Evolutionary conservation across 2,329 filamentous ascomycete genomes (phyloP).

Genomic region (Paraconiothyrium brasiliense): DNA sequence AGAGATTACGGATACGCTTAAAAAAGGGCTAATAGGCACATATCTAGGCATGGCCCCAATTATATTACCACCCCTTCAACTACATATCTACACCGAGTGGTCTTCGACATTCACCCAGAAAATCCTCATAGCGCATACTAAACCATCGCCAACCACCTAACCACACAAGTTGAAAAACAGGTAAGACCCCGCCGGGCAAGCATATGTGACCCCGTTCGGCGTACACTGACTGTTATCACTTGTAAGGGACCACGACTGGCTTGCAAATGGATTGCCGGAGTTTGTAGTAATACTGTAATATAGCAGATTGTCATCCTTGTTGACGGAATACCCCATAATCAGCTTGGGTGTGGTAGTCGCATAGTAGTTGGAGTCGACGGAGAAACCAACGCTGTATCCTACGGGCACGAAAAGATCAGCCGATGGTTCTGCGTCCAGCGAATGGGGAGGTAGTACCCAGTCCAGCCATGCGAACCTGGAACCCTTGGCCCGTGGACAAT

Average conservation of each 20-base stretch:
- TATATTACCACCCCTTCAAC: too few species aligned
- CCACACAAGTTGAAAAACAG: too few species aligned
- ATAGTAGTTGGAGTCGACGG: background rate
- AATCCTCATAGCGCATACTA: too few species aligned
- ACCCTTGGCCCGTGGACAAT: background rate
- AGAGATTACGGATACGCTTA: too few species aligned
- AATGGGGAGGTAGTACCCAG: background rate
- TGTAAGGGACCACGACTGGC: background rate
- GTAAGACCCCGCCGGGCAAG: background rate
- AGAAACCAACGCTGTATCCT: background rate
- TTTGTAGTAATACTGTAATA: background rate
- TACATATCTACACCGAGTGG: too few species aligned
- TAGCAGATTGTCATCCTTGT: background rate
- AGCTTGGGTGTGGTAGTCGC: background rate
- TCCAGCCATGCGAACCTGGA: too few species aligned
- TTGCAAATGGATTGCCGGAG: background rate
- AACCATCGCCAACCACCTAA: too few species aligned
- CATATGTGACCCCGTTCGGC: background rate
- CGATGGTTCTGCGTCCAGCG: background rate
- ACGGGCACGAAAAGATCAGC: background rate
- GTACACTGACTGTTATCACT: background rate
- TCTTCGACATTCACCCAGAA: too few species aligned
- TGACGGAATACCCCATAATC: background rate
- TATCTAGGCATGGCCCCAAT: too few species aligned
- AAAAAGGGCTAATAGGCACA: too few species aligned